Conservation (phyloP, 2,329 filamentous ascomycete genomes). For the Ambrosiella cleistominuta region DNA sequence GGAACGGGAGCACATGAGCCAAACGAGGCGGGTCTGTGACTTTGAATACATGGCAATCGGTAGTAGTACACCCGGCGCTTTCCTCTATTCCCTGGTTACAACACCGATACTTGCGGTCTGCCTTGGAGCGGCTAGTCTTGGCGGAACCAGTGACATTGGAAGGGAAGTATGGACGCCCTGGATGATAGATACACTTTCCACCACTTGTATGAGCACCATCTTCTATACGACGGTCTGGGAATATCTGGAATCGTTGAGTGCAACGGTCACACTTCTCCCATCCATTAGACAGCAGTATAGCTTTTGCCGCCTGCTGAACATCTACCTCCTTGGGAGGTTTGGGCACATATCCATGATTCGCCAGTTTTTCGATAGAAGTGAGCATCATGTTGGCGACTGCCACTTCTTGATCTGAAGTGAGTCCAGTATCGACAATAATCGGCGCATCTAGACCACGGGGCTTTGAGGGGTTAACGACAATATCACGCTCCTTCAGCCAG, state of each 20-base stretch:
- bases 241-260: slow-evolving; percentile 72
- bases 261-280: slow-evolving; percentile 88
- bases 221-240: slow-evolving; percentile 61
- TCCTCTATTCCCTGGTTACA: slow-evolving; percentile 61
- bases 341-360: slow-evolving; percentile 58
- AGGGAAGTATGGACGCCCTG: slow-evolving; percentile 49
- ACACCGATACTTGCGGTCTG: slow-evolving; percentile 43
- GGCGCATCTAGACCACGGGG: slow-evolving; percentile 16
- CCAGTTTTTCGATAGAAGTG: slow-evolving; percentile 46
- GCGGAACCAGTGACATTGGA: slow-evolving; percentile 35
- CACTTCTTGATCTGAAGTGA: slow-evolving; percentile 51
- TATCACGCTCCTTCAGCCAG: slow-evolving; percentile 31
- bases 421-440: slow-evolving; percentile 48
- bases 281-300: slow-evolving; percentile 47
- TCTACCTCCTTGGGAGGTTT: slow-evolving; percentile 46
- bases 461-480: slow-evolving; percentile 7
- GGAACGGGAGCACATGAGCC: slow-evolving; percentile 63
- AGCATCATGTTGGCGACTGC: slow-evolving; percentile 42
- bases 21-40: slow-evolving; percentile 58
- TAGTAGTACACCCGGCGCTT: slow-evolving; percentile 54
- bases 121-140: slow-evolving; percentile 18
- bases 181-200: slow-evolving; percentile 67
- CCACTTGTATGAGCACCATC: slow-evolving; percentile 62
- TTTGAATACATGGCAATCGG: slow-evolving; percentile 73
- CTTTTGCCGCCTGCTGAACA: slow-evolving; percentile 47